Percentiles rank a stretch among this genome's conserved stretches.
phyloP scores from a whole-genome alignment of 495 filamentous ascomycete genomes.

The Aspergillus egyptiacus region DNA sequence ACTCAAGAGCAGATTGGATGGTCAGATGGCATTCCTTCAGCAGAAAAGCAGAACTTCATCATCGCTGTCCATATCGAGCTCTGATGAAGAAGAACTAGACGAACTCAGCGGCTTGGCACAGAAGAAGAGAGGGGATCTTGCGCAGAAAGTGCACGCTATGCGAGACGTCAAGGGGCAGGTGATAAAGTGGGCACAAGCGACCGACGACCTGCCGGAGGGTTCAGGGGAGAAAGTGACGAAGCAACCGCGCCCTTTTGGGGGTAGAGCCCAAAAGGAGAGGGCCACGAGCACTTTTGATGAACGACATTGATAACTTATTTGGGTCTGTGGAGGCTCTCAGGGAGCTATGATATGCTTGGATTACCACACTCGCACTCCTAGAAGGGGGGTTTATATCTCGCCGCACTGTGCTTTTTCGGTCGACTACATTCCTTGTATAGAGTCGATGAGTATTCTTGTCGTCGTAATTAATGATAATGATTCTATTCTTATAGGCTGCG shows the following conservation, averaged over 20 bases:
- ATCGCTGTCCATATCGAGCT: slow-evolving; percentile 57
- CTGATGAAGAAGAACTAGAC: slow-evolving; percentile 68
- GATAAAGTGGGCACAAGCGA: slow-evolving; percentile 35
- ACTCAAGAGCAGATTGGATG: slow-evolving; percentile 56
- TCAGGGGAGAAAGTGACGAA: not conserved
- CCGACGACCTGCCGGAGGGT: slow-evolving; percentile 9
- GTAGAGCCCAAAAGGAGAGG: not conserved
- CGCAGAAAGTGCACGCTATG: slow-evolving; percentile 34
- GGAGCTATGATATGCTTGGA: not conserved
- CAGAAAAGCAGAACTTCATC: slow-evolving; percentile 53
- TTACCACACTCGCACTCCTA: not conserved
- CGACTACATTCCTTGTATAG: not conserved
- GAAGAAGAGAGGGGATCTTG: slow-evolving; percentile 27
- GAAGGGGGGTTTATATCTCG: not conserved
- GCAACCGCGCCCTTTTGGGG: not conserved
- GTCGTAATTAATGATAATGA: not conserved
- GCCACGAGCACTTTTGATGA: not conserved
- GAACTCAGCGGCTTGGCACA: slow-evolving; percentile 38
- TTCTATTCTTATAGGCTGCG: too few species aligned
- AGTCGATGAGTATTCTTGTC: not conserved
- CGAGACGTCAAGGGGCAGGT: slow-evolving; percentile 39
- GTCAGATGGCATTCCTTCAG: slow-evolving; percentile 59
- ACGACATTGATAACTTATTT: not conserved
- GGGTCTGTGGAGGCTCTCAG: not conserved
- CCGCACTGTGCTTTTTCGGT: not conserved